Evolutionary conservation across 331 rosid species (phyloP).

Genomic region (Dryas integrifolia): DNA sequence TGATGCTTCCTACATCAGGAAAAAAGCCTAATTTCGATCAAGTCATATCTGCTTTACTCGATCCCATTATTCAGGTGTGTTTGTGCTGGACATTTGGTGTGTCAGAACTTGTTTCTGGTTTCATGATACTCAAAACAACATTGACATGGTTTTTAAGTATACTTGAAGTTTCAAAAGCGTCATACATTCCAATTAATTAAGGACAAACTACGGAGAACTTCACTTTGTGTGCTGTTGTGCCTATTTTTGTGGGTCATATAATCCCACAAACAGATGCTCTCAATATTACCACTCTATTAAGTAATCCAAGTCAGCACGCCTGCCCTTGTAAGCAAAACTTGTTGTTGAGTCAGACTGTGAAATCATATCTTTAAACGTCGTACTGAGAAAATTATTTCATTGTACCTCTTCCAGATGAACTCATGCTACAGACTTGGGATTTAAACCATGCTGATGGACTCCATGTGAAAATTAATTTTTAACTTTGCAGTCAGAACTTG

Average conservation of each 20-base stretch:
- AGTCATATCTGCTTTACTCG: constrained; percentile 83
- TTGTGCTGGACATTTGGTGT: background rate
- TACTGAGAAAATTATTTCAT: background rate
- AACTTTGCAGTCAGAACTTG: background rate
- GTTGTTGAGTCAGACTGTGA: background rate
- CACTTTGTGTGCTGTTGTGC: background rate
- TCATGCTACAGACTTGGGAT: constrained; percentile 19
- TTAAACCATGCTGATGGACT: constrained; percentile 15
- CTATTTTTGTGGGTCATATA: background rate
- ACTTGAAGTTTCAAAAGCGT: constrained; percentile 14
- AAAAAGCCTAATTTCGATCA: constrained; percentile 76
- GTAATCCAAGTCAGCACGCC: background rate
- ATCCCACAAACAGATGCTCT: constrained; percentile 10
- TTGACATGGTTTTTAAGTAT: background rate
- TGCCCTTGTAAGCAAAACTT: constrained; percentile 1
- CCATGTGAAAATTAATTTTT: constrained; percentile 10
- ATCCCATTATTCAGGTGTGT: constrained; percentile 89
- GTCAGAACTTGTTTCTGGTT: background rate
- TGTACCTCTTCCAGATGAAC: background rate
- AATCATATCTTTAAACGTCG: background rate
- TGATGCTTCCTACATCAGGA: constrained; percentile 83
- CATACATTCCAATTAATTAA: background rate
- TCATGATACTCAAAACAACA: background rate
- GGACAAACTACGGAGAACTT: constrained; percentile 15
- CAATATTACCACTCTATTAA: background rate